These are phyloP conservation scores for Globisporangium nodosum DNA, from an alignment of 352 stramenopile species.

Conservation along the genomic window DNA sequence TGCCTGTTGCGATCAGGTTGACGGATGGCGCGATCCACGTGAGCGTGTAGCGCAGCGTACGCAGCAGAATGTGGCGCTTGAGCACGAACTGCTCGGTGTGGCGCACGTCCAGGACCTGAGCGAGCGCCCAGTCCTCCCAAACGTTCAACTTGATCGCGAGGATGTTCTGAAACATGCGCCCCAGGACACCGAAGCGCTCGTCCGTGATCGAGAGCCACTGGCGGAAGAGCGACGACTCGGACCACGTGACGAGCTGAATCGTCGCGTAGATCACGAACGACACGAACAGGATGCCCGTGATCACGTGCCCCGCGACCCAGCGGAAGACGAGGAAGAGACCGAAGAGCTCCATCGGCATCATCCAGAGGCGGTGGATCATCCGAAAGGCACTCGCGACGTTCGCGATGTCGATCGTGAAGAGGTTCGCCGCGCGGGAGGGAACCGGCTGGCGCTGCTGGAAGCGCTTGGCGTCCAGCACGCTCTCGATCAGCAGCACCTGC, in stretches of 20 bases:
- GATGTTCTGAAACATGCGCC: conserved; percentile 11
- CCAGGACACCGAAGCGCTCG: conserved; percentile 11
- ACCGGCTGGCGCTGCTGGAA: background rate
- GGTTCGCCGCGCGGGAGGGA: conserved; percentile 11
- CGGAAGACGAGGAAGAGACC: conserved; percentile 17
- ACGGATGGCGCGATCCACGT: conserved; percentile 29
- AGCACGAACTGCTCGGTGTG: conserved; percentile 29
- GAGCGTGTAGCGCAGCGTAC: conserved; percentile 27
- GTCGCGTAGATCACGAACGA: conserved; percentile 11
- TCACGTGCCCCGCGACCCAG: conserved; percentile 9
- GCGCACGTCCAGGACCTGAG: conserved; percentile 30
- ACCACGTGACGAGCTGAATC: conserved; percentile 13
- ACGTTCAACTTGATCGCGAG: conserved; percentile 42
- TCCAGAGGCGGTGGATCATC: conserved; percentile 27
- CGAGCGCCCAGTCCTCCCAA: conserved; percentile 50
- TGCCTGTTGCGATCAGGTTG: conserved; percentile 27
- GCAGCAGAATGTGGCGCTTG: conserved; percentile 16
- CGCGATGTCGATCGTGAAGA: conserved; percentile 27
- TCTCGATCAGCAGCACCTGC: conserved; percentile 28
- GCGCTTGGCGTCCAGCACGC: conserved; percentile 12
- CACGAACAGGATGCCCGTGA: conserved; percentile 11
- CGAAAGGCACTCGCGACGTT: conserved; percentile 19
- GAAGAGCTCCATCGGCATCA: conserved; percentile 23
- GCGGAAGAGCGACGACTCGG: conserved; percentile 5
- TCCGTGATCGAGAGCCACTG: conserved; percentile 16